These are phyloP conservation scores for Pseudocercospora fuligena DNA, from an alignment of 2,329 filamentous ascomycete species.

Conservation along the genomic window DNA sequence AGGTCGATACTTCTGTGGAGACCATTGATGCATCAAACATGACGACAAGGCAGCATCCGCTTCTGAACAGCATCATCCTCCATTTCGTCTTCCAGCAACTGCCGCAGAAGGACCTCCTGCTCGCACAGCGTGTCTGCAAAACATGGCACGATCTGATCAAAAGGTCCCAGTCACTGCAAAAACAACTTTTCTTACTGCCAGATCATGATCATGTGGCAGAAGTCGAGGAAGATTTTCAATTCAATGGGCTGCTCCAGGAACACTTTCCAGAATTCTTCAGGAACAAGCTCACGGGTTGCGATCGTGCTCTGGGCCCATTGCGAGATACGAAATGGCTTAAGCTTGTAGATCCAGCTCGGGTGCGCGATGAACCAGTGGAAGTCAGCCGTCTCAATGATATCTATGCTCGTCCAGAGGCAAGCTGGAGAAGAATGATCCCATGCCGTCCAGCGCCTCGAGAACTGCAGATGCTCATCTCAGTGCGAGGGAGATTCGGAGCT, in stretches of 20 bases:
- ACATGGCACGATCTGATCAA: background rate
- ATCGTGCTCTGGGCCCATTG: background rate
- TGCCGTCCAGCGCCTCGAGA: background rate
- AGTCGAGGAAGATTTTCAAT: background rate
- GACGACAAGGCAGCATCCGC: background rate
- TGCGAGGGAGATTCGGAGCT: background rate
- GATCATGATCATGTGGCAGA: background rate
- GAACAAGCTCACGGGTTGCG: background rate
- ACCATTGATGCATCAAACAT: no score
- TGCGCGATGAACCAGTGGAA: background rate
- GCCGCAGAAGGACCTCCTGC: conserved; percentile 2
- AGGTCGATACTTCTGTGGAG: no score
- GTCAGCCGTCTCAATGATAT: background rate
- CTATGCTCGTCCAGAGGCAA: background rate
- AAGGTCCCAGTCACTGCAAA: background rate
- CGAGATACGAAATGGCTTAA: background rate
- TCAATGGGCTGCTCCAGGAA: background rate
- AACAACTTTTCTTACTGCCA: background rate
- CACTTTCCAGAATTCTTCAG: background rate
- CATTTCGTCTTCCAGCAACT: conserved; percentile 5
- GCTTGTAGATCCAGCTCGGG: background rate
- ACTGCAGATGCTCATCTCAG: background rate
- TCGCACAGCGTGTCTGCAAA: conserved; percentile 8
- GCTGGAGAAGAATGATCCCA: background rate
- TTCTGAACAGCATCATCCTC: conserved; percentile 2